These are phyloP conservation scores for Penicillium sp. DNA, from an alignment of 2,329 filamentous ascomycete species.

Conservation along the genomic window DNA sequence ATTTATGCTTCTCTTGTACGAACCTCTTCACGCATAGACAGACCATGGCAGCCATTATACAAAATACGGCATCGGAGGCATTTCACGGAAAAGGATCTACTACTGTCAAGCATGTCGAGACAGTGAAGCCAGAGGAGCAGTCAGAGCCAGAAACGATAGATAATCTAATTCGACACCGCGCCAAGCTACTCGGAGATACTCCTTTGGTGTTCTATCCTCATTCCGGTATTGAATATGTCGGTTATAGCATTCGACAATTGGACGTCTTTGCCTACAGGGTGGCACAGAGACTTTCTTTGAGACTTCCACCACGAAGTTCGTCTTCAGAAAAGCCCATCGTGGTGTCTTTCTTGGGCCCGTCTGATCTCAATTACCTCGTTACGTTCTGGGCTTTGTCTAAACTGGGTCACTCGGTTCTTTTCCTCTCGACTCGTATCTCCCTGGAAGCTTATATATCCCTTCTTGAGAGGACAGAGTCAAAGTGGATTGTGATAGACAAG, in stretches of 20 bases:
- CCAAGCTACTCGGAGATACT: constrained; percentile 29
- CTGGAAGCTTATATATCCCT: constrained; percentile 49
- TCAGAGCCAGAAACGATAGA: constrained; percentile 32
- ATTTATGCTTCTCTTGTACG: not conserved
- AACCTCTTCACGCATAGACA: not conserved
- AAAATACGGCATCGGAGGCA: not conserved
- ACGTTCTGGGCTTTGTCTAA: constrained; percentile 53
- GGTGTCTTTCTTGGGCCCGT: constrained; percentile 51
- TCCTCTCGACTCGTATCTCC: constrained; percentile 54
- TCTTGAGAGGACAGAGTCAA: constrained; percentile 41
- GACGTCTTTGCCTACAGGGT: constrained; percentile 33
- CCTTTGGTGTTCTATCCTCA: constrained; percentile 45
- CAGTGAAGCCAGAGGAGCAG: not conserved
- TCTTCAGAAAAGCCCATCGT: constrained; percentile 31
- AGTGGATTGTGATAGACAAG: constrained; percentile 28
- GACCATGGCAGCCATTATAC: not conserved
- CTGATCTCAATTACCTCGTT: constrained; percentile 54
- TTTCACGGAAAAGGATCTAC: not conserved
- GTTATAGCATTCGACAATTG: constrained; percentile 46
- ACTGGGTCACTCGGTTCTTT: constrained; percentile 53
- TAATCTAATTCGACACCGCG: constrained; percentile 37
- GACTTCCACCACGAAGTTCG: constrained; percentile 20
- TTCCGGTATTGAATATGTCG: constrained; percentile 42
- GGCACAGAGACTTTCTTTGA: constrained; percentile 25
- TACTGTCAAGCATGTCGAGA: constrained; percentile 1